A percentile compares a stretch with the other conserved stretches of the same genome.
These are phyloP conservation scores for Aspergillus nanangensis DNA, from an alignment of 495 filamentous ascomycete genomes.

Conservation along the genomic window DNA sequence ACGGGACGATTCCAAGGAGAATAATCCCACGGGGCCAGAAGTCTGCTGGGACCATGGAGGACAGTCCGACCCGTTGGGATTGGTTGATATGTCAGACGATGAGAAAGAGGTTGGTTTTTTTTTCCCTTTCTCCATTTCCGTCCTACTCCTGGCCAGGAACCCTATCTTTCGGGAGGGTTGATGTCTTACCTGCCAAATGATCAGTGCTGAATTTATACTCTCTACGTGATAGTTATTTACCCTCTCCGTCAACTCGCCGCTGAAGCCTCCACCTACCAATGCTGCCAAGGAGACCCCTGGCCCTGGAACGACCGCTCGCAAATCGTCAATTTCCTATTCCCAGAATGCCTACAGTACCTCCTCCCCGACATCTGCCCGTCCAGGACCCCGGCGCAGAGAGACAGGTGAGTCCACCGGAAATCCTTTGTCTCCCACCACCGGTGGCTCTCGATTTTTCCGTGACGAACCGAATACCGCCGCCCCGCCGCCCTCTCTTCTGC, in stretches of 20 bases:
- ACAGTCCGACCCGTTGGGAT: constrained; percentile 62
- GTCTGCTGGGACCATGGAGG: constrained; percentile 88
- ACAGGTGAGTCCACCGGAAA: constrained; percentile 70
- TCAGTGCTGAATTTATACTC: too few species aligned
- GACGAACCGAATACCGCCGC: constrained; percentile 57
- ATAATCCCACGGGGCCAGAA: constrained; percentile 63
- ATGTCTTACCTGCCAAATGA: too few species aligned
- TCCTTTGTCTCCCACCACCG: constrained; percentile 51
- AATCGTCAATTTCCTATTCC: constrained; percentile 67
- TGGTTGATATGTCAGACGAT: constrained; percentile 73
- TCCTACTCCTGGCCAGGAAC: too few species aligned
- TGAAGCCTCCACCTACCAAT: constrained; percentile 77
- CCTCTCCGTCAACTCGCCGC: constrained; percentile 83
- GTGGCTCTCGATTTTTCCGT: constrained; percentile 49
- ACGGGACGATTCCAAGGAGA: constrained; percentile 61
- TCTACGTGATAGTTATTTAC: constrained; percentile 60
- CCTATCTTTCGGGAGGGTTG: too few species aligned
- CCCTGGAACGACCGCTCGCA: constrained; percentile 60
- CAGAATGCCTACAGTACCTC: constrained; percentile 45
- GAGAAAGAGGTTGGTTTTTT: constrained; percentile 69
- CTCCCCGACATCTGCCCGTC: constrained; percentile 63
- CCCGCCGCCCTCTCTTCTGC: constrained; percentile 61
- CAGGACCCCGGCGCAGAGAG: constrained; percentile 74
- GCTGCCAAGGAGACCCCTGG: constrained; percentile 62
- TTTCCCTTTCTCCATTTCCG: constrained; percentile 7